These are phyloP conservation scores for Solanum hybrid DNA, from an alignment of 305 asterid species.

Conservation along the genomic window DNA sequence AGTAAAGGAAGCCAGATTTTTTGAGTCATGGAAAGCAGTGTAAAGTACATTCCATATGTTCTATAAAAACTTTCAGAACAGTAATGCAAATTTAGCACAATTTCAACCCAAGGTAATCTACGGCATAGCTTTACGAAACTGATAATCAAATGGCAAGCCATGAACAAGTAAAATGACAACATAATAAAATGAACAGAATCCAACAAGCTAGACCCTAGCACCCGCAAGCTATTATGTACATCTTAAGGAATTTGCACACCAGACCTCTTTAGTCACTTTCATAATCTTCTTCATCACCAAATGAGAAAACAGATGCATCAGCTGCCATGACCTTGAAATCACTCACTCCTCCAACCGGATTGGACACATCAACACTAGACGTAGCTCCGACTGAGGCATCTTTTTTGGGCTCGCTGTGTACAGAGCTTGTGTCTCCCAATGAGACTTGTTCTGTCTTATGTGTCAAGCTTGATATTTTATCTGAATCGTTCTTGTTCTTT, in stretches of 20 bases:
- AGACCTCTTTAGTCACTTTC: constrained; percentile 57
- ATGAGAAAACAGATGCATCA: constrained; percentile 90
- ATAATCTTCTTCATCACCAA: constrained; percentile 92
- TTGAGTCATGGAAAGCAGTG: background rate
- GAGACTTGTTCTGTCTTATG: constrained; percentile 49
- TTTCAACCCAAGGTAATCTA: background rate
- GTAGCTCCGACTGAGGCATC: constrained; percentile 24
- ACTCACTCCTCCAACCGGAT: constrained; percentile 50
- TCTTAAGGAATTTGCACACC: background rate
- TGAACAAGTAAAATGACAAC: background rate
- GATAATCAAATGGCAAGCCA: background rate
- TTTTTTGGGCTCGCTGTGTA: constrained; percentile 31
- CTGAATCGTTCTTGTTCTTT: constrained; percentile 17
- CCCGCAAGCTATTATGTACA: constrained; percentile 20
- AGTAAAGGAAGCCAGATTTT: background rate
- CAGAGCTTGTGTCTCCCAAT: constrained; percentile 35
- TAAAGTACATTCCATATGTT: background rate
- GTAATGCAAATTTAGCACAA: background rate
- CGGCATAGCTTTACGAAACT: background rate
- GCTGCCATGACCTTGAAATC: constrained; percentile 96
- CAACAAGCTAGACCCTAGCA: constrained; percentile 1
- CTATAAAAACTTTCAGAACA: background rate
- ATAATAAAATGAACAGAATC: background rate
- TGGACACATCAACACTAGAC: constrained; percentile 11
- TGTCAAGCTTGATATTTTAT: constrained; percentile 33